Conservation (phyloP, 2,329 filamentous ascomycete genomes). For the Coniochaeta ligniaria region DNA sequence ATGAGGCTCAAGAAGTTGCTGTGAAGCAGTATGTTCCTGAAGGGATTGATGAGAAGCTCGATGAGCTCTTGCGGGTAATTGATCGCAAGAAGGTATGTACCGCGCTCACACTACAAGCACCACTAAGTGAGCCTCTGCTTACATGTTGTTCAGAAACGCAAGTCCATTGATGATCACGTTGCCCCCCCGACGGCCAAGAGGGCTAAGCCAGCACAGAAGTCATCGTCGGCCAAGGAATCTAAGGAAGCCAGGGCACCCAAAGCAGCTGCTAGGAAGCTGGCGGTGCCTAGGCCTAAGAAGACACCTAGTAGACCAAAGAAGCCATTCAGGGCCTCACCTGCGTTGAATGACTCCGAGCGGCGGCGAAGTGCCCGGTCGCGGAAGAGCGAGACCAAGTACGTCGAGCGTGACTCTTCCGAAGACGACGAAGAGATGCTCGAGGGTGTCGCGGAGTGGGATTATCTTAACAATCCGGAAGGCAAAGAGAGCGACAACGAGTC, state of each 20-base stretch:
- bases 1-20: conserved; percentile 75
- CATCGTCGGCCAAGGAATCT: conserved; percentile 20
- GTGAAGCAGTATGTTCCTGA: conserved; percentile 79
- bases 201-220: conserved; percentile 18
- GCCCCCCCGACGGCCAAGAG: conserved; percentile 32
- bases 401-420: conserved; percentile 49
- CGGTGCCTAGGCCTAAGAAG: conserved; percentile 22
- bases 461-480: conserved; percentile 31
- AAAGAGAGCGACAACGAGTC: conserved; percentile 7
- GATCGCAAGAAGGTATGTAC: conserved; percentile 64
- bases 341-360: conserved; percentile 35
- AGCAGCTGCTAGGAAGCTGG: conserved; percentile 8
- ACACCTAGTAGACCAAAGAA: conserved; percentile 25
- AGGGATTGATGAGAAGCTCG: conserved; percentile 67
- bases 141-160: conserved; percentile 41
- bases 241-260: conserved; percentile 23
- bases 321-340: conserved; percentile 2
- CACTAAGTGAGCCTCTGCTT: not conserved
- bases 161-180: conserved; percentile 43
- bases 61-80: conserved; percentile 55
- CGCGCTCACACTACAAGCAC: not conserved
- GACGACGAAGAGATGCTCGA: conserved; percentile 57
- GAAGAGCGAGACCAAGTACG: conserved; percentile 37
- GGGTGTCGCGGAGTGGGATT: conserved; percentile 53
- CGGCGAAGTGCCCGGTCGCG: conserved; percentile 48